phyloP scores from a whole-genome alignment of 805 yeast genomes.

The Kodamaea fukazawae region DNA sequence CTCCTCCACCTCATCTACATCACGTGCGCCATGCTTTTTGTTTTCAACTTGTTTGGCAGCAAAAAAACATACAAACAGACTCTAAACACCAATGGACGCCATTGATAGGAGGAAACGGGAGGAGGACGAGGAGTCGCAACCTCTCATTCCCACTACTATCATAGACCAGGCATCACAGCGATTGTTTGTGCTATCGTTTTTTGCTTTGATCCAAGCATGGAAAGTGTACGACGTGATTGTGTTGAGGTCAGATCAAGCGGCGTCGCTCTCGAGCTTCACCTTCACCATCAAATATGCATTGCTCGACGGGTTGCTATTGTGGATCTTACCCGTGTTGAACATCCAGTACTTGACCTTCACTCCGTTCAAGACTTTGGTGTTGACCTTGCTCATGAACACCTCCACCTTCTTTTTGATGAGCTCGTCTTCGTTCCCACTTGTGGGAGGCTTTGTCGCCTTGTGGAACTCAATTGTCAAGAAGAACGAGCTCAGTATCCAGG shows the following conservation, averaged over 20 bases:
- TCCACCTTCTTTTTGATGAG: constrained; percentile 55
- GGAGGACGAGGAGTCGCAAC: constrained; percentile 10
- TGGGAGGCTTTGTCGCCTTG: constrained; percentile 32
- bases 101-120: neutral
- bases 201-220: constrained; percentile 78
- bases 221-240: constrained; percentile 70
- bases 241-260: constrained; percentile 44
- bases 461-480: constrained; percentile 44
- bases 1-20: too few species aligned
- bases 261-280: constrained; percentile 47
- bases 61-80: too few species aligned
- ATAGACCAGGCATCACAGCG: constrained; percentile 80
- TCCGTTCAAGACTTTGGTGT: constrained; percentile 50
- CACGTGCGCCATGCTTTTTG: too few species aligned
- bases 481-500: constrained; percentile 51
- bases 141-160: constrained; percentile 59
- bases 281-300: constrained; percentile 70
- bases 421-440: constrained; percentile 48
- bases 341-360: constrained; percentile 73
- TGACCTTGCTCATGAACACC: constrained; percentile 45
- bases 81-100: too few species aligned
- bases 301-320: constrained; percentile 68
- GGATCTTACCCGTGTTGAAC: constrained; percentile 68
- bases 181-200: constrained; percentile 59
- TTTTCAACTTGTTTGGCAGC: too few species aligned